Evolutionary conservation across 441 rosid genomes (phyloP).

Genomic region (Euphorbia corollata): DNA sequence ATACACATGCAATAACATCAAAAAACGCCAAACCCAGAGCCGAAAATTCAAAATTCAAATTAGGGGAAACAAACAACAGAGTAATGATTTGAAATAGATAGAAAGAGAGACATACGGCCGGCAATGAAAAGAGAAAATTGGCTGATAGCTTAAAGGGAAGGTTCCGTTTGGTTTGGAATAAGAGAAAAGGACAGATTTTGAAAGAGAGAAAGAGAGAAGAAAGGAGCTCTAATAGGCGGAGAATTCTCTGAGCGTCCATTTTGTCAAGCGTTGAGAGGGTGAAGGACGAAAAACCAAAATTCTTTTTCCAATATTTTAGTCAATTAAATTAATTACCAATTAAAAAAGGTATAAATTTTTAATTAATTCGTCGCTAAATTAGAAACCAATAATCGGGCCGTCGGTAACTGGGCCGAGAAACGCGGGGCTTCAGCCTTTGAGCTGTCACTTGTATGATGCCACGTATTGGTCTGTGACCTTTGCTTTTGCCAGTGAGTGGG

Average conservation of each 20-base stretch:
- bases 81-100: neutral
- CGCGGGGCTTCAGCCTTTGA: constrained; percentile 1
- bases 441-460: neutral
- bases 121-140: neutral
- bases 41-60: neutral
- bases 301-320: neutral
- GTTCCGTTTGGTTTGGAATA: neutral
- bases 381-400: neutral
- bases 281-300: neutral
- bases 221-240: constrained; percentile 10
- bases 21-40: neutral
- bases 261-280: constrained; percentile 1
- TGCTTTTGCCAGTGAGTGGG: too few species aligned
- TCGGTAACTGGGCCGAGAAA: neutral
- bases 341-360: too few species aligned
- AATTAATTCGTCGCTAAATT: too few species aligned
- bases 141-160: neutral
- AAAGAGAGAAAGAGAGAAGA: neutral
- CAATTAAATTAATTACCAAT: too few species aligned
- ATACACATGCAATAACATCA: neutral
- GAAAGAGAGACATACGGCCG: neutral
- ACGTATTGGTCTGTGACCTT: too few species aligned
- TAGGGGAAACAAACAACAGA: neutral
- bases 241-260: constrained; percentile 12
- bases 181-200: too few species aligned